A percentile compares a stretch with the other conserved stretches of the same genome.
Conservation (phyloP, 768 basidiomycete species). For the Suillus cothurnatus region DNA sequence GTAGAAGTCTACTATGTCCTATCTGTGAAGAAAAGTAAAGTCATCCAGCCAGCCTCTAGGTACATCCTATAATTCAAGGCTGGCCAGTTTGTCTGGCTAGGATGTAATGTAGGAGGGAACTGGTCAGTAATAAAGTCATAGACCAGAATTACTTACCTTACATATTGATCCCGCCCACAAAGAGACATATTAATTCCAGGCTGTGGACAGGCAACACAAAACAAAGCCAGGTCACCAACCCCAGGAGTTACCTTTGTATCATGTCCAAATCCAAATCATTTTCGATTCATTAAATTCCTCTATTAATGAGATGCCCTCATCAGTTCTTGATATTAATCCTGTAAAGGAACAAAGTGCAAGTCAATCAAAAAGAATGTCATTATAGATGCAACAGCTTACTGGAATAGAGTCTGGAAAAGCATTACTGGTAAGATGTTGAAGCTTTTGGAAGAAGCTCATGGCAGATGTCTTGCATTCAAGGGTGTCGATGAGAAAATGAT, state of each 20-base stretch:
- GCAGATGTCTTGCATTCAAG: too few species aligned
- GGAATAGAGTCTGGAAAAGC: too few species aligned
- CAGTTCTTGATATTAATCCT: slow-evolving; percentile 16
- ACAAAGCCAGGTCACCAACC: slow-evolving; percentile 18
- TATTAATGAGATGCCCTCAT: slow-evolving; percentile 12
- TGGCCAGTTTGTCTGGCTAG: not conserved
- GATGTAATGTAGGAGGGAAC: not conserved
- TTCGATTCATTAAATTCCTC: slow-evolving; percentile 6
- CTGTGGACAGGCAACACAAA: slow-evolving; percentile 32
- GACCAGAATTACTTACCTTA: slow-evolving; percentile 11
- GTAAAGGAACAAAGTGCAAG: not conserved
- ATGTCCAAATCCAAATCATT: slow-evolving; percentile 15
- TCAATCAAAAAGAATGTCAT: too few species aligned
- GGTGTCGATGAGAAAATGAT: too few species aligned
- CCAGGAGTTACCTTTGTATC: slow-evolving; percentile 9
- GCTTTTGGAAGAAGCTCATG: too few species aligned
- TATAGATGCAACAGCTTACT: too few species aligned
- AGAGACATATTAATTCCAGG: slow-evolving; percentile 26
- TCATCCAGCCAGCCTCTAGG: not conserved
- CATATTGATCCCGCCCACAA: slow-evolving; percentile 20
- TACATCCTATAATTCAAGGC: not conserved
- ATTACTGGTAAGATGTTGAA: too few species aligned
- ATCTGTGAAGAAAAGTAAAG: too few species aligned
- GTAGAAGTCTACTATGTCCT: too few species aligned
- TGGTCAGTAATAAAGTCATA: not conserved